Base-by-base conservation (phyloP, 164 flowering plant genomes). In the Tetracentron sinense region DNA sequence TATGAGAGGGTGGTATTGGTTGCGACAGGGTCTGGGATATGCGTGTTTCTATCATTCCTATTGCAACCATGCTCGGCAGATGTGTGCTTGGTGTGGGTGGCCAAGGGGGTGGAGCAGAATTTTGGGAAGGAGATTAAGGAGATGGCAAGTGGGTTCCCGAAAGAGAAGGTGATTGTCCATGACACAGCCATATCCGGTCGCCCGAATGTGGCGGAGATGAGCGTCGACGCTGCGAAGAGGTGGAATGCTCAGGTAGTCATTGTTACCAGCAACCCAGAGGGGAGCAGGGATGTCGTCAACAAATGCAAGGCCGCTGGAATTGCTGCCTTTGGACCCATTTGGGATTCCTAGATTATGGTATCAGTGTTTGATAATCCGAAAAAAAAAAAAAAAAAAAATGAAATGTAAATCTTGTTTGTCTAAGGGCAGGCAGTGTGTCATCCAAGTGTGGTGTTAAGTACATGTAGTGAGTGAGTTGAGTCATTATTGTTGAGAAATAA, bases 331-430 rank as follows among this genome's bases (percentile, higher is more conserved):
- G 89, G 87, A 7, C 87, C 88, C 14, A 84, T 84, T 52, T 86
- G 88, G 92, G 92, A 86, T 56, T 86, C 92, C 60, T 84, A 67
- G 38, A n/a, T n/a, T n/a, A n/a, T n/a, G n/a, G n/a, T n/a, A n/a
- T n/a, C n/a, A n/a, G n/a, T n/a, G n/a, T n/a, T n/a, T n/a, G n/a
- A n/a, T n/a, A n/a, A n/a, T n/a, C n/a, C n/a, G n/a, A n/a, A n/a
- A n/a, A n/a, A n/a, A n/a, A n/a, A n/a, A n/a, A n/a, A n/a, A n/a
- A n/a, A n/a, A n/a, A n/a, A n/a, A n/a, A n/a, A n/a, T n/a, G n/a
- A n/a, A n/a, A n/a, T n/a, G n/a, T n/a, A n/a, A n/a, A n/a, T n/a
- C n/a, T n/a, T n/a, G n/a, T n/a, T n/a, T n/a, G n/a, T n/a, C n/a
- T n/a, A n/a, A n/a, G n/a, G n/a, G n/a, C n/a, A n/a, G n/a, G n/a